Evolutionary conservation across 192 early-diverging fungal species (phyloP), one percentile per base, ranked within the genome.

Genomic region (Piromyces finnis): DNA sequence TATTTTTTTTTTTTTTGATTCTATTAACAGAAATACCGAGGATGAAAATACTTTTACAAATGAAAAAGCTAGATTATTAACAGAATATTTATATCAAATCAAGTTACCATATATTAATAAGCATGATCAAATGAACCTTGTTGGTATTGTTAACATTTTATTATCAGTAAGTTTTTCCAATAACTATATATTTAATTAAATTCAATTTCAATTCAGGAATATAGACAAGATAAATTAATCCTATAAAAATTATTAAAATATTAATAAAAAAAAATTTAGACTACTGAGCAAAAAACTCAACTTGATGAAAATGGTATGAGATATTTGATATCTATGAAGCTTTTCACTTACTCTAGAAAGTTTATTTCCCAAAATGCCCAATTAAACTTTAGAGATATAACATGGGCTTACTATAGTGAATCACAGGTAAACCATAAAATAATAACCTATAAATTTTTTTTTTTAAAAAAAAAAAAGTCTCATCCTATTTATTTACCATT

Each of bases 391-490:
- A 81, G 94, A 37, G 96, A 97, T 80, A 90, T 91, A 79, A 83
- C 83, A 79, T 98, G 94, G 94, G 97, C 93, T 7, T 88, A 92
- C 35, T 94, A 94, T 82, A 95, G 93, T 85, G 92, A 94, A 81
- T 97, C 96, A 12, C 96, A 98, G 87, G 93, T 91, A 86, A 80
- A n/a, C n/a, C n/a, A n/a, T n/a, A n/a, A n/a, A n/a, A n/a, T n/a
- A n/a, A n/a, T n/a, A n/a, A n/a, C n/a, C n/a, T n/a, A n/a, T n/a
- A n/a, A n/a, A n/a, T n/a, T n/a, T n/a, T n/a, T n/a, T n/a, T n/a
- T n/a, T n/a, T n/a, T n/a, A n/a, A n/a, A n/a, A n/a, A n/a, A n/a
- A n/a, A n/a, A n/a, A n/a, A n/a, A n/a, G n/a, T n/a, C n/a, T n/a
- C n/a, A n/a, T n/a, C n/a, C n/a, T n/a, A n/a, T n/a, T n/a, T 41